Evolutionary conservation across 345 rosid genomes (phyloP).

Genomic region (Mercurialis annua): DNA sequence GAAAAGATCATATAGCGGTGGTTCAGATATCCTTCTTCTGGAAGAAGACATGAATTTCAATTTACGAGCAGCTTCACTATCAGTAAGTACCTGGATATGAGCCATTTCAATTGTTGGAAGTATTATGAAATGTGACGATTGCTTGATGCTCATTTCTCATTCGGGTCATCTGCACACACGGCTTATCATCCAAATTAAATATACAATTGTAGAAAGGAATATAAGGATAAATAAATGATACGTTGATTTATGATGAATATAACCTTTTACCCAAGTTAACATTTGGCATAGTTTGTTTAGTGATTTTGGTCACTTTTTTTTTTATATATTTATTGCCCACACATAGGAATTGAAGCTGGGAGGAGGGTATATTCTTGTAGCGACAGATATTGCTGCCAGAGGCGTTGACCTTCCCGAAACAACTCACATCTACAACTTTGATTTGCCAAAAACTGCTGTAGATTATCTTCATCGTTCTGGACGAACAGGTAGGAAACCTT

Average conservation of each 20-base stretch:
- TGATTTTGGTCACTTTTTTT: neutral
- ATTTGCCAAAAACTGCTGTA: constrained; percentile 71
- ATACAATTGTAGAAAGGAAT: neutral
- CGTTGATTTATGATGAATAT: neutral
- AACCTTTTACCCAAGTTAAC: neutral
- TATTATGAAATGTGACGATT: neutral
- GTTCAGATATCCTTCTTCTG: constrained; percentile 54
- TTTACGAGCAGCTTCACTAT: constrained; percentile 74
- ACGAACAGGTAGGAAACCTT: constrained; percentile 88
- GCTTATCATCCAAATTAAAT: neutral
- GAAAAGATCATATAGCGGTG: constrained; percentile 50
- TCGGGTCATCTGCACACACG: neutral
- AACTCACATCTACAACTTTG: constrained; percentile 86
- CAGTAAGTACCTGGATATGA: constrained; percentile 35
- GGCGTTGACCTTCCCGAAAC: constrained; percentile 91
- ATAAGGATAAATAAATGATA: neutral
- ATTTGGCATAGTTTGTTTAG: neutral
- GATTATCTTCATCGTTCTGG: constrained; percentile 94
- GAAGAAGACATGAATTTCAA: constrained; percentile 89
- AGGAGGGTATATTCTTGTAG: constrained; percentile 76
- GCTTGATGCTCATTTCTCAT: neutral
- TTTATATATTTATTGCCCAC: constrained; percentile 1
- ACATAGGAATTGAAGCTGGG: constrained; percentile 71
- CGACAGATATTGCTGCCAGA: constrained; percentile 91
- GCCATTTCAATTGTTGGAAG: neutral